Conservation (phyloP, 768 basidiomycete genomes). For the Naganishia randhawae region DNA sequence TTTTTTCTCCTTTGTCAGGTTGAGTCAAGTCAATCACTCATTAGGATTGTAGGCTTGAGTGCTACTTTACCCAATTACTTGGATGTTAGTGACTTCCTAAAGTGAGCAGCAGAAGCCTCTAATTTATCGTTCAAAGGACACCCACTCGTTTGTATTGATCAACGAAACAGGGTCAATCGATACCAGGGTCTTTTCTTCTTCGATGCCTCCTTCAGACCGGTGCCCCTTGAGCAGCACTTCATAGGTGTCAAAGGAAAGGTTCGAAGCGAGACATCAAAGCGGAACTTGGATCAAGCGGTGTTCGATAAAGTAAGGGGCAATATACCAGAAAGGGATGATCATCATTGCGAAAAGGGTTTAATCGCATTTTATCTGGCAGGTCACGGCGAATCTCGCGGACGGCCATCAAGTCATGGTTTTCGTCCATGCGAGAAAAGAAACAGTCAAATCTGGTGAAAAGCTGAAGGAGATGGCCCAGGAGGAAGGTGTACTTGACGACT, state of each 20-base stretch:
- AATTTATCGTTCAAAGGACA: background rate
- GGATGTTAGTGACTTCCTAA: constrained; percentile 90
- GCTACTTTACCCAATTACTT: constrained; percentile 96
- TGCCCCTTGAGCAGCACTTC: constrained; percentile 96
- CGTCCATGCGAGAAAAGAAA: constrained; percentile 96
- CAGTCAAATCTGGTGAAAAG: constrained; percentile 80
- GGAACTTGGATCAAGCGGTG: constrained; percentile 80
- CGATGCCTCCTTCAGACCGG: constrained; percentile 91
- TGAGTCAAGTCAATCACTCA: constrained; percentile 91
- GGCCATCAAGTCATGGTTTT: constrained; percentile 99
- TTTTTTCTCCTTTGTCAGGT: constrained; percentile 59
- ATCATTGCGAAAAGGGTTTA: too few species aligned
- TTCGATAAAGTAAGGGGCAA: constrained; percentile 65
- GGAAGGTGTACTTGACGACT: constrained; percentile 71
- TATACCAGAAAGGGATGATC: too few species aligned
- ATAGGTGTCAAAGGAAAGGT: constrained; percentile 87
- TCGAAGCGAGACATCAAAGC: constrained; percentile 65
- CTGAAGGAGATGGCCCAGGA: constrained; percentile 70
- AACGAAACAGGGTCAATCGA: constrained; percentile 68
- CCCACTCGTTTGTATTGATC: background rate
- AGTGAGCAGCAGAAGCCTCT: constrained; percentile 55
- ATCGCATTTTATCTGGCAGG: constrained; percentile 47
- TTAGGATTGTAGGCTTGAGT: constrained; percentile 87
- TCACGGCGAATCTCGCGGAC: constrained; percentile 75
- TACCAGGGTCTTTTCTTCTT: constrained; percentile 91